Evolutionary conservation across 345 rosid species (phyloP), one percentile per base, ranked within the genome.

Genomic region (Hibiscus syriacus): DNA sequence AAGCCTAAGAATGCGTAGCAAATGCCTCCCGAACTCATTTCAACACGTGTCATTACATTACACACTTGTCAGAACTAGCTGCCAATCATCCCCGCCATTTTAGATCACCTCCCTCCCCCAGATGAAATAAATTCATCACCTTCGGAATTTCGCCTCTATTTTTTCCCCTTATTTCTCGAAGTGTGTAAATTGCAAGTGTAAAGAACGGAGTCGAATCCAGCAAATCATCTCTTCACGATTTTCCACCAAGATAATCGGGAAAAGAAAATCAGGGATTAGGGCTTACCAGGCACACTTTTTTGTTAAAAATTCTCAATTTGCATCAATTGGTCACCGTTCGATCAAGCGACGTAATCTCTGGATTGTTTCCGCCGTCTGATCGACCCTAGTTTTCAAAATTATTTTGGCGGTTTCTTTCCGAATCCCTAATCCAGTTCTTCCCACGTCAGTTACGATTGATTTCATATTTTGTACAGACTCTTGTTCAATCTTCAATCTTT

Each of bases 381-480:
- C 75, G 55, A 48, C 52, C 39, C 36, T 11, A 5, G n/a, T 56
- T 26, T 49, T 30, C 16, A 66, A 19, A 74, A 77, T 43, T 63
- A 80, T 81, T 84, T 55, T 80, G 81, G 68, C 49, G 82, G 66
- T 79, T 61, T 70, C 82, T 39, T 48, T 60, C 17, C 48, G 66
- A 68, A 36, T 64, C 29, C 72, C n/a, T 17, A 46, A 65, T 64
- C 72, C 71, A 0, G 29, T 30, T 34, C 14, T 77, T 66, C 45
- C 39, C 45, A 66, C 57, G 8, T 71, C 70, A 69, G 60, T 63
- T 26, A 66, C 64, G 5, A 38, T 77, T 68, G 66, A 59, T 64
- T 59, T 75, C 38, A 12, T 43, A 66, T 59, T n/a, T n/a, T 19
- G 52, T 68, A 70, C 64, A 49, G n/a, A n/a, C n/a, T n/a, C n/a